These are phyloP conservation scores for Chondrus crispus DNA, from an alignment of 23 red algal species.

Conservation along the genomic window DNA sequence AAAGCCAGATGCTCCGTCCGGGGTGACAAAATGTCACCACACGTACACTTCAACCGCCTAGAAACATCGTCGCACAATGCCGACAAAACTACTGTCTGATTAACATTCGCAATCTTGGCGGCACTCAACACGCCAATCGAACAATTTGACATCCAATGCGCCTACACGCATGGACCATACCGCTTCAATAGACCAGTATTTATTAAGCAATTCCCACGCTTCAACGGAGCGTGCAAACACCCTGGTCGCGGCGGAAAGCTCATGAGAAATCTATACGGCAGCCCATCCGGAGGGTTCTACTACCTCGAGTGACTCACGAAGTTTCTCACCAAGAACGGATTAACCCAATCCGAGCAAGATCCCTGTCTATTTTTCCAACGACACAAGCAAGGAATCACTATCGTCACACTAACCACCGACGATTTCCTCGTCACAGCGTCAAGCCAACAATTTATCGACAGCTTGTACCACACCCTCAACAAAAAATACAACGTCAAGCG, in stretches of 20 bases:
- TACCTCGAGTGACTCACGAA: neutral
- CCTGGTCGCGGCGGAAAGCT: neutral
- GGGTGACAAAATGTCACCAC: neutral
- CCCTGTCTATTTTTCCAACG: neutral
- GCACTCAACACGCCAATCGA: neutral
- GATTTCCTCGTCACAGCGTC: neutral
- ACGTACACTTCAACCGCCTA: neutral
- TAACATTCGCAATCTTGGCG: neutral
- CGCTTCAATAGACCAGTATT: neutral
- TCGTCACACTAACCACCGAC: neutral
- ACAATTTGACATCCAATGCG: conserved; percentile 4
- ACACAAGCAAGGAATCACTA: neutral
- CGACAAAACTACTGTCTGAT: neutral
- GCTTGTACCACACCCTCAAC: neutral
- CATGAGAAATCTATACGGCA: neutral
- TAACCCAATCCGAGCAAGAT: neutral
- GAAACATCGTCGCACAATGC: neutral
- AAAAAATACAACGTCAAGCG: neutral
- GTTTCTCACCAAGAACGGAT: neutral
- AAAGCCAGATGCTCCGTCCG: neutral
- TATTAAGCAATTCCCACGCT: neutral
- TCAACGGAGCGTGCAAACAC: neutral
- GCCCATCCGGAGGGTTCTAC: neutral
- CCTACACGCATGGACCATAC: neutral
- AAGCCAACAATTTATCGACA: neutral